Evolutionary conservation across 208 protist genomes (phyloP).

Genomic region (Entamoeba moshkovskii): DNA sequence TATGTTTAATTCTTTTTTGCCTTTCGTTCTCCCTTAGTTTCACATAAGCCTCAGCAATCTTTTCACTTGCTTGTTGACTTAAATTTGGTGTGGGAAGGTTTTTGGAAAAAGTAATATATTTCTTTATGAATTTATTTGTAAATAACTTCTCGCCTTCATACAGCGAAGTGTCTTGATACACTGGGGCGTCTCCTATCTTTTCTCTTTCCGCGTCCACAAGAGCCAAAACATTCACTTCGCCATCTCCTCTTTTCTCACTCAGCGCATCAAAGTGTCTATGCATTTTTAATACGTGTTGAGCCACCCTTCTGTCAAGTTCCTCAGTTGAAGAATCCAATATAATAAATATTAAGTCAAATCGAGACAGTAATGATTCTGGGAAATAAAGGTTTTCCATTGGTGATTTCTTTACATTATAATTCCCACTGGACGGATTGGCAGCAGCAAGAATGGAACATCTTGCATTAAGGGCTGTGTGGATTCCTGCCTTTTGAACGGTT

Average conservation of each 20-base stretch:
- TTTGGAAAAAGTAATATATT: not conserved
- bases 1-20: not conserved
- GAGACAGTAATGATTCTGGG: slow-evolving; percentile 91
- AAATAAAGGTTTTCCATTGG: slow-evolving; percentile 82
- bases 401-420: slow-evolving; percentile 71
- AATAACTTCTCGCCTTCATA: not conserved
- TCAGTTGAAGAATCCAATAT: slow-evolving; percentile 76
- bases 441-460: slow-evolving; percentile 90
- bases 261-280: not conserved
- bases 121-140: not conserved
- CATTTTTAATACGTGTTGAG: not conserved
- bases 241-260: not conserved
- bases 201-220: not conserved
- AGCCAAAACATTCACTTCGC: not conserved
- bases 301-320: not conserved
- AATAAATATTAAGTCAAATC: slow-evolving; percentile 98
- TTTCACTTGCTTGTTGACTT: not conserved
- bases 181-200: not conserved
- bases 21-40: not conserved
- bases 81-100: not conserved
- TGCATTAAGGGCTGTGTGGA: slow-evolving; percentile 93
- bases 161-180: not conserved
- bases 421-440: slow-evolving; percentile 94
- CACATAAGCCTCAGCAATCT: not conserved
- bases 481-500: slow-evolving; percentile 96